Percentiles rank a stretch among this genome's conserved stretches.
Conservation (phyloP, 1,284 basidiomycete genomes). For the Trichosporon ovoides region DNA sequence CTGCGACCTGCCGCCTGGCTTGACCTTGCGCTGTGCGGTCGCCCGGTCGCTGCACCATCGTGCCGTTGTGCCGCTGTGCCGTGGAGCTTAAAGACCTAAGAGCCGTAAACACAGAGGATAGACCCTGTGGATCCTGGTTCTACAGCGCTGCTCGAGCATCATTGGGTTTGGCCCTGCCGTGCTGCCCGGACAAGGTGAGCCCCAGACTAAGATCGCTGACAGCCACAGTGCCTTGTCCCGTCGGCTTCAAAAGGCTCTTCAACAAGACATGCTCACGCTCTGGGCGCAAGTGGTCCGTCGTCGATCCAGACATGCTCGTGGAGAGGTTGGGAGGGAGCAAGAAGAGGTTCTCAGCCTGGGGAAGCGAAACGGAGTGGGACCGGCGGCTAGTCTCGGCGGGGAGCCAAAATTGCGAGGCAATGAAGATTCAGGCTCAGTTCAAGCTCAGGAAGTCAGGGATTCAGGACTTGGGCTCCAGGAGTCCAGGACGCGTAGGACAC, state of each 20-base stretch:
- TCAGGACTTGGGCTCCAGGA: background rate
- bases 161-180: background rate
- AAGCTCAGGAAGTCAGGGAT: background rate
- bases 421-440: constrained; percentile 1
- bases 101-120: background rate
- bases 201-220: no score
- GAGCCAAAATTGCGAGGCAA: background rate
- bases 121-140: background rate
- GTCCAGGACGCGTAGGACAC: background rate
- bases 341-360: background rate
- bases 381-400: background rate
- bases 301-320: no score
- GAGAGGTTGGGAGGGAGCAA: background rate
- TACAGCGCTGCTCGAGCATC: background rate
- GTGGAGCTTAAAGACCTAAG: background rate
- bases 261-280: no score
- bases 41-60: background rate
- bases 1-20: background rate
- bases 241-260: no score
- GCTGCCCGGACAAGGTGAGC: no score
- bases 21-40: no score
- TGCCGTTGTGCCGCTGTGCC: background rate
- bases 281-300: no score
- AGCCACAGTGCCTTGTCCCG: no score
- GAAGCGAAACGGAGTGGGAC: background rate